Evolutionary conservation across 2,329 filamentous ascomycete genomes (phyloP).

Genomic region (Botrytis deweyae): DNA sequence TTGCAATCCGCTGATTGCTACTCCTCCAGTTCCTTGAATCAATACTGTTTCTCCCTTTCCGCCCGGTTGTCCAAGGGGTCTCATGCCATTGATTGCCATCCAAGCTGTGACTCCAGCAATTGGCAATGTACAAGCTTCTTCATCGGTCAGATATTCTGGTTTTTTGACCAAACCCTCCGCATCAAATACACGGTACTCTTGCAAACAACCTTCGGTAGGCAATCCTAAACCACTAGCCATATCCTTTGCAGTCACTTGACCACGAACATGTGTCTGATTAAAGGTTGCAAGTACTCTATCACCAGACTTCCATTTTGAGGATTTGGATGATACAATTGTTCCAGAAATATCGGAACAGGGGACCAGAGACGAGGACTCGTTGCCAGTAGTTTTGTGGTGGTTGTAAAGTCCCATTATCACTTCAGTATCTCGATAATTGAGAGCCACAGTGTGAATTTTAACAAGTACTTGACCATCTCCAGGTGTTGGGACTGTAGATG

Average conservation of each 20-base stretch:
- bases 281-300: conserved; percentile 69
- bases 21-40: conserved; percentile 56
- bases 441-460: conserved; percentile 33
- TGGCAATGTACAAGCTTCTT: conserved; percentile 60
- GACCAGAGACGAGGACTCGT: conserved; percentile 43
- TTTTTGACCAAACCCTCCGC: conserved; percentile 53
- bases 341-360: conserved; percentile 73
- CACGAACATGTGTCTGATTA: conserved; percentile 48
- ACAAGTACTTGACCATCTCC: conserved; percentile 48
- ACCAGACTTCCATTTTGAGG: conserved; percentile 52
- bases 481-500: conserved; percentile 48
- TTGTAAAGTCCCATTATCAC: conserved; percentile 49
- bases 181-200: conserved; percentile 60
- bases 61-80: conserved; percentile 49
- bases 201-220: conserved; percentile 62
- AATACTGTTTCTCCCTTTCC: conserved; percentile 49
- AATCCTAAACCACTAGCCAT: conserved; percentile 58
- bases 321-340: conserved; percentile 50
- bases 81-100: conserved; percentile 63
- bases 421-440: conserved; percentile 38
- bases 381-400: conserved; percentile 57
- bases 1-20: conserved; percentile 52
- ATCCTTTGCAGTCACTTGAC: conserved; percentile 31
- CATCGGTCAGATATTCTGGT: conserved; percentile 56
- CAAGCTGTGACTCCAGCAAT: conserved; percentile 63